Percentiles rank a stretch among this genome's conserved stretches.
Conservation (phyloP, 805 yeast species). For the Pichia rugopelliculosa region DNA sequence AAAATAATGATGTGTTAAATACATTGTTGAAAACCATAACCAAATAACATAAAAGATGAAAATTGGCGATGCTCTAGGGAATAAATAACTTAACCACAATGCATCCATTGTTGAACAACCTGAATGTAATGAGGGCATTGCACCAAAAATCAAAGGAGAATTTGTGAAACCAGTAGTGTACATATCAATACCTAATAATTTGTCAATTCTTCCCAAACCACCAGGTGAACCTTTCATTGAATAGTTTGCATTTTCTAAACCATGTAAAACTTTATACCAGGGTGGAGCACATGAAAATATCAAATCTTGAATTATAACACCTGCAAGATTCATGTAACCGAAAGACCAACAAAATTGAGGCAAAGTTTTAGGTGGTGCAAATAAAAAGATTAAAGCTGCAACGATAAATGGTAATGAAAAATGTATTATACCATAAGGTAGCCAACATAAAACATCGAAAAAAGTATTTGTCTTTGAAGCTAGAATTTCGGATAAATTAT, state of each 20-base stretch:
- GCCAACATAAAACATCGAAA: constrained; percentile 82
- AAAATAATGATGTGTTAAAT: constrained; percentile 92
- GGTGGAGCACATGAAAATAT: constrained; percentile 95
- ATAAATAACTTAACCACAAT: constrained; percentile 72
- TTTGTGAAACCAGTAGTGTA: constrained; percentile 76
- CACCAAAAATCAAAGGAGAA: constrained; percentile 89
- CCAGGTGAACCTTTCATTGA: constrained; percentile 93
- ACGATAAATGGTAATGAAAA: constrained; percentile 86
- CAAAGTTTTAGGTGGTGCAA: constrained; percentile 85
- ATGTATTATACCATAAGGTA: constrained; percentile 90
- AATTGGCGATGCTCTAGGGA: constrained; percentile 60
- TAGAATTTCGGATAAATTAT: constrained; percentile 75
- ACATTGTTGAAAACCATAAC: constrained; percentile 99
- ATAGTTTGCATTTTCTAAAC: constrained; percentile 84
- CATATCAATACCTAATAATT: constrained; percentile 67
- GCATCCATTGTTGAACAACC: constrained; percentile 95
- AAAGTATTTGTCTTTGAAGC: constrained; percentile 64
- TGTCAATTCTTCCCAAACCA: constrained; percentile 84
- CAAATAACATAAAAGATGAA: constrained; percentile 78
- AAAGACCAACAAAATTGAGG: constrained; percentile 86
- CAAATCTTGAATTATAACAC: constrained; percentile 69
- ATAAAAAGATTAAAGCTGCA: constrained; percentile 68
- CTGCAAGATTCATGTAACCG: constrained; percentile 87
- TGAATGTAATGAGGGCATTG: constrained; percentile 72
- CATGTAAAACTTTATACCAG: constrained; percentile 85